A percentile compares a stretch with the other conserved stretches of the same genome.
Conservation (phyloP, 192 early-diverging fungal genomes). For the Jimgerdemannia flammicorona region DNA sequence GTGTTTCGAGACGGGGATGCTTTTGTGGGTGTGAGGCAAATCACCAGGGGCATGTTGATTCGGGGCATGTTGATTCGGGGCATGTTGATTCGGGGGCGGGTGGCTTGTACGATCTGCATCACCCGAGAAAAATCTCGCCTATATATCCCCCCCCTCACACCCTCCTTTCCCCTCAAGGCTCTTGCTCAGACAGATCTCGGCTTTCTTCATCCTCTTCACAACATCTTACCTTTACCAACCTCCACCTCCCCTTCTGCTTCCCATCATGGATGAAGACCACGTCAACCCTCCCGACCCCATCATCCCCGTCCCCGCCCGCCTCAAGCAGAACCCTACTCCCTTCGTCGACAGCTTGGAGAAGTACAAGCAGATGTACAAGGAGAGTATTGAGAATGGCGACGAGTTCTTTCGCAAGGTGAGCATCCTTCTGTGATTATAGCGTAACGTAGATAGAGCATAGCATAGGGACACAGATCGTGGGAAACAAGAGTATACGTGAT, state of each 20-base stretch:
- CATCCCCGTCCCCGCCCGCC: constrained; percentile 60
- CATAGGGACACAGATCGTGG: neutral
- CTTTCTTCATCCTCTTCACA: constrained; percentile 1
- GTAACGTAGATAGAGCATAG: neutral
- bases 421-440: neutral
- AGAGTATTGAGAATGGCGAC: constrained; percentile 76
- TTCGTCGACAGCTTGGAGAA: constrained; percentile 69
- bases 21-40: too few relatives aligned
- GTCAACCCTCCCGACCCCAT: constrained; percentile 5
- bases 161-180: neutral
- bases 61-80: too few relatives aligned
- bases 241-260: neutral
- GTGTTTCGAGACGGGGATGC: too few relatives aligned
- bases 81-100: neutral
- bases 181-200: neutral
- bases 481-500: neutral
- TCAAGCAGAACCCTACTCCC: constrained; percentile 58
- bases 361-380: constrained; percentile 78
- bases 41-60: too few relatives aligned
- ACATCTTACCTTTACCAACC: constrained; percentile 3
- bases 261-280: constrained; percentile 10
- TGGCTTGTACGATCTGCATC: neutral
- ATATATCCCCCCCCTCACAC: neutral
- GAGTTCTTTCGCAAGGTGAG: constrained; percentile 9
- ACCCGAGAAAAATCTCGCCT: neutral